These are phyloP conservation scores for Pythium chondricola DNA, from an alignment of 352 stramenopile genomes.

Conservation along the genomic window DNA sequence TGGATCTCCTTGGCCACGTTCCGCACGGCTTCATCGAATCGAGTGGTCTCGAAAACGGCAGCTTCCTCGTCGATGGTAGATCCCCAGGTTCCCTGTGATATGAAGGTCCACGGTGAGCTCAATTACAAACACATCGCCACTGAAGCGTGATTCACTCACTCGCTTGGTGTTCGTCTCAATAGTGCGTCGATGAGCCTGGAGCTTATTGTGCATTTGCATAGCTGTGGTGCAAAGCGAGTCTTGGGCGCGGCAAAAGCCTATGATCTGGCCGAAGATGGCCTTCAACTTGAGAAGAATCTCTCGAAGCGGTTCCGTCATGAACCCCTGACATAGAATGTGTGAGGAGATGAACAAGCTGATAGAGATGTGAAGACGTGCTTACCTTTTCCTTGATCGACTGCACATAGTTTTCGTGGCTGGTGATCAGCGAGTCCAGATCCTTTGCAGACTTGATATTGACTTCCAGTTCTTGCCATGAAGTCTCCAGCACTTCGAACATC, in stretches of 20 bases:
- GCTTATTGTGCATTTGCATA: constrained; percentile 62
- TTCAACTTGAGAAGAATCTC: constrained; percentile 74
- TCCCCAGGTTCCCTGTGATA: constrained; percentile 50
- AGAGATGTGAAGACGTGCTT: constrained; percentile 7
- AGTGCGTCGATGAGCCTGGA: constrained; percentile 41
- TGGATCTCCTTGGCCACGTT: constrained; percentile 41
- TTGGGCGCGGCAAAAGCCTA: constrained; percentile 78
- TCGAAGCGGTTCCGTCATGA: constrained; percentile 75
- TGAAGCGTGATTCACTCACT: constrained; percentile 10
- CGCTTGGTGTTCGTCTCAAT: constrained; percentile 41
- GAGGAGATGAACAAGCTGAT: not conserved
- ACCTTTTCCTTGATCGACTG: constrained; percentile 85
- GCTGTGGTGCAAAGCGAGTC: constrained; percentile 77
- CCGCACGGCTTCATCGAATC: constrained; percentile 16
- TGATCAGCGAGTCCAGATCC: constrained; percentile 94
- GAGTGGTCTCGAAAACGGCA: constrained; percentile 34
- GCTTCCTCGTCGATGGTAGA: constrained; percentile 49
- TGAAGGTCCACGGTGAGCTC: not conserved
- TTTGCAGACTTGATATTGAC: constrained; percentile 85
- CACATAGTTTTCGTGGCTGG: constrained; percentile 95
- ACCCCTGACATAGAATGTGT: constrained; percentile 41
- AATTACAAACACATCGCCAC: too few relatives aligned
- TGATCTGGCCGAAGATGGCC: constrained; percentile 75
- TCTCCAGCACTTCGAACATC: constrained; percentile 97
- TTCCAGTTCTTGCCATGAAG: constrained; percentile 92